Evolutionary conservation across 192 early-diverging fungal genomes (phyloP).

Genomic region (Coemansia pectinata): DNA sequence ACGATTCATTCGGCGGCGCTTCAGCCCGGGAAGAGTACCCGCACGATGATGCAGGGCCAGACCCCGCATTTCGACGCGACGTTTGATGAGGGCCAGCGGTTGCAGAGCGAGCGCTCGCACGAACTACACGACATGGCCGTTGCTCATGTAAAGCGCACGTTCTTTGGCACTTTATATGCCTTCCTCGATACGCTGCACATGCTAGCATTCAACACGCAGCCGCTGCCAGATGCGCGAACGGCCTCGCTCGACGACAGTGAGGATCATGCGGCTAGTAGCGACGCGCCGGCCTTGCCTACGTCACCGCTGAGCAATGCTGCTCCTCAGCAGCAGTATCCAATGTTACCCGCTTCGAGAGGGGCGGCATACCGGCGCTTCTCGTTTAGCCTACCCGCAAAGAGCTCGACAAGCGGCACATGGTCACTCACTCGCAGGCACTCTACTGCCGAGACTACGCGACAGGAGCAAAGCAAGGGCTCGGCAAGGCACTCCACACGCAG

Average conservation of each 20-base stretch:
- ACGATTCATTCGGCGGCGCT: slow-evolving; percentile 44
- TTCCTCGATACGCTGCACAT: slow-evolving; percentile 84
- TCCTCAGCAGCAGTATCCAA: not conserved
- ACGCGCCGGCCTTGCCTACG: not conserved
- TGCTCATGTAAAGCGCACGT: slow-evolving; percentile 60
- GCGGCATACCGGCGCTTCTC: slow-evolving; percentile 39
- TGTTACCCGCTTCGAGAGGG: slow-evolving; percentile 29
- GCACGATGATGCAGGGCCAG: slow-evolving; percentile 37
- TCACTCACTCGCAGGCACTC: slow-evolving; percentile 28
- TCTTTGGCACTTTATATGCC: slow-evolving; percentile 71
- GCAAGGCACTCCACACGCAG: slow-evolving; percentile 28
- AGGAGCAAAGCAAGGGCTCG: slow-evolving; percentile 9
- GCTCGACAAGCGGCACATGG: not conserved
- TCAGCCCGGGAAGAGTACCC: slow-evolving; percentile 47
- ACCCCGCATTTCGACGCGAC: slow-evolving; percentile 45
- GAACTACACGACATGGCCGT: slow-evolving; percentile 54
- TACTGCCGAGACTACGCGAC: slow-evolving; percentile 12
- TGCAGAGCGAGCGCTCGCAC: slow-evolving; percentile 56
- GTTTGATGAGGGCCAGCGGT: slow-evolving; percentile 47
- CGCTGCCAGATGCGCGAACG: not conserved
- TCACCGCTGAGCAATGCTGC: slow-evolving; percentile 5
- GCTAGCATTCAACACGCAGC: slow-evolving; percentile 46
- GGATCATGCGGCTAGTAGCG: not conserved
- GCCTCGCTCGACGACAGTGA: not conserved
- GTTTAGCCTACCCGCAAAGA: slow-evolving; percentile 32